Evolutionary conservation across 2,329 filamentous ascomycete species (phyloP), one percentile per base, ranked within the genome.

Genomic region (Aspergillus jensenii): DNA sequence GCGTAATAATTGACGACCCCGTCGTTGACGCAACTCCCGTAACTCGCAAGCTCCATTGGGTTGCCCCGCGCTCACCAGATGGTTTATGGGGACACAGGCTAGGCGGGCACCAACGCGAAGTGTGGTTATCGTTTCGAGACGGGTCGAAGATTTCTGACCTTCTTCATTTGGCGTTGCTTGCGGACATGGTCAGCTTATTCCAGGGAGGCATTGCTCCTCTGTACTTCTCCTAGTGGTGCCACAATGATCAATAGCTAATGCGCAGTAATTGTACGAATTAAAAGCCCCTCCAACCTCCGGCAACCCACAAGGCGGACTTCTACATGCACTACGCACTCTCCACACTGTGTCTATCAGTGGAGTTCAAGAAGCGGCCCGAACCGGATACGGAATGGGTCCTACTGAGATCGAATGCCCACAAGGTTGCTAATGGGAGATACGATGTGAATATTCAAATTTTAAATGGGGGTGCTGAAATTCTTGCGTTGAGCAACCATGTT

Each of bases 51-150:
- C 41, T 67, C 41, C 52, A 65, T 31, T 66, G 63, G 65, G 50
- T 66, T 17, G 61, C 64, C 3, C 63, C 65, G 5, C 58, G 55
- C 40, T 60, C 60, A 11, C 35, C 59, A 6, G 50, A 62, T 39
- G 62, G 60, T 19, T 56, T 65, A 27, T 67, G 65, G 64, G 65
- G 65, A n/a, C 65, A 67, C 21, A 55, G 65, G 11, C 47, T 67
- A 3, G 65, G 65, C 9, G 63, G 65, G 3, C 64, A 67, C 43
- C 35, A 63, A 15, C 59, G 65, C 7, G 65, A 67, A 33, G 61
- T 66, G 4, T 67, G 64, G 65, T 33, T 67, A 9, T 66, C 65
- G 4, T 63, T 65, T 46, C 58, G 59, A n/a, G 64, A 66, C 45
- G 61, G 62, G 6, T 61, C 62, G 8, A 58, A 39, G 23, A 54